Conservation (phyloP, 2,329 filamentous ascomycete genomes). For the Microthyrium microscopicum region DNA sequence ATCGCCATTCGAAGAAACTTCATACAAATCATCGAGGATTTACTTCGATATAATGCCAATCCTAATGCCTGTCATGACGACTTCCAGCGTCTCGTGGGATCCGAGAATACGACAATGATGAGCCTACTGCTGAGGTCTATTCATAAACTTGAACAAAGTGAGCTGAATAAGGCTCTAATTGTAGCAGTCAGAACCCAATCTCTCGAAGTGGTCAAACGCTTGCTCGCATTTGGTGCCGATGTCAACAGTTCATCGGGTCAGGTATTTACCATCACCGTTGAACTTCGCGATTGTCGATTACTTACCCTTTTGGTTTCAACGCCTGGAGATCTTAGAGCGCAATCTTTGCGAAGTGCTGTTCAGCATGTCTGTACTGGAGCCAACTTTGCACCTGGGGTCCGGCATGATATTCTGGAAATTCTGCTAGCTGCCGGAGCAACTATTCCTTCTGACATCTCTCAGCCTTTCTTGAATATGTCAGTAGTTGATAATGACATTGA, state of each 20-base stretch:
- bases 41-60: background rate
- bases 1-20: background rate
- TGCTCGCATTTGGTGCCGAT: conserved; percentile 2
- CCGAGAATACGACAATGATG: background rate
- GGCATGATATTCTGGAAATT: too few species aligned
- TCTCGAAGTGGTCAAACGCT: background rate
- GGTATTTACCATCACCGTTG: background rate
- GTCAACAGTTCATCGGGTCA: background rate
- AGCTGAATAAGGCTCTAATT: background rate
- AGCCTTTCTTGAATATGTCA: too few species aligned
- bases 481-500: too few species aligned
- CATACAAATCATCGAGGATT: background rate
- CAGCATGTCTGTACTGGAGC: too few species aligned
- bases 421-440: too few species aligned
- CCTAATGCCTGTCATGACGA: background rate
- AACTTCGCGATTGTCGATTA: background rate
- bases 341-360: background rate
- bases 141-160: background rate
- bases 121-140: background rate
- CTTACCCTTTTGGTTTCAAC: background rate
- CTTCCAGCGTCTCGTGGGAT: background rate
- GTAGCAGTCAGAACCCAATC: background rate
- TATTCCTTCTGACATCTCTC: too few species aligned
- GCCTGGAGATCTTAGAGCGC: background rate
- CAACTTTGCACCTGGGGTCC: too few species aligned